Conservation (phyloP, 257 asterid species). For the Gentiana straminea region DNA sequence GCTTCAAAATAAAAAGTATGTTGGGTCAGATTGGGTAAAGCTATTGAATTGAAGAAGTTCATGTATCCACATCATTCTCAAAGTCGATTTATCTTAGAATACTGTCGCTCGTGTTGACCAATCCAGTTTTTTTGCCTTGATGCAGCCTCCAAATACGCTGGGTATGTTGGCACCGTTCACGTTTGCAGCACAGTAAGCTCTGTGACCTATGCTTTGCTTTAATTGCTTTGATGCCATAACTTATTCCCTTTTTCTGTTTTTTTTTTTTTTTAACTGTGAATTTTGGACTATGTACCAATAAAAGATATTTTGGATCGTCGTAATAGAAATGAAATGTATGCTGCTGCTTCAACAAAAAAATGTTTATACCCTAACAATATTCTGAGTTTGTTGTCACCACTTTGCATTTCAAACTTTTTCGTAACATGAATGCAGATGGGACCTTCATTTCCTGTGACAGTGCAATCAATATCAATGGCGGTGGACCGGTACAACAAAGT, state of each 20-base stretch:
- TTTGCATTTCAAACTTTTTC: not conserved
- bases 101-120: conserved; percentile 10
- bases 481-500: conserved; percentile 60
- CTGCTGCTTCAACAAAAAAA: too few relatives aligned
- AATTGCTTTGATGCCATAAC: conserved; percentile 2
- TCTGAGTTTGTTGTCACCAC: too few relatives aligned
- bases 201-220: not conserved
- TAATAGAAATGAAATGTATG: too few relatives aligned
- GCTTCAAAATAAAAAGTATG: too few relatives aligned
- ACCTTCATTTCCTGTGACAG: conserved; percentile 51
- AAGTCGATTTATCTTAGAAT: not conserved
- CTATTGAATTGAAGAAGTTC: too few relatives aligned
- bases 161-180: conserved; percentile 79
- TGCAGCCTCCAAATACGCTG: conserved; percentile 91
- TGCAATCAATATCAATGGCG: conserved; percentile 77
- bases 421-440: conserved; percentile 69
- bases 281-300: not conserved
- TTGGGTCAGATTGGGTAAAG: too few relatives aligned
- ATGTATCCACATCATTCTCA: too few relatives aligned
- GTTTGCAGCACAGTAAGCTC: conserved; percentile 81
- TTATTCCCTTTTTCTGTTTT: not conserved
- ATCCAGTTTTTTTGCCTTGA: conserved; percentile 1
- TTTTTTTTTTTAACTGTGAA: not conserved
- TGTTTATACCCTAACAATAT: too few relatives aligned
- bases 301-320: not conserved